A percentile compares a stretch with the other conserved stretches of the same genome.
Conservation (phyloP, 73 alveolate genomes). For the Tetrahymena thermophila region DNA sequence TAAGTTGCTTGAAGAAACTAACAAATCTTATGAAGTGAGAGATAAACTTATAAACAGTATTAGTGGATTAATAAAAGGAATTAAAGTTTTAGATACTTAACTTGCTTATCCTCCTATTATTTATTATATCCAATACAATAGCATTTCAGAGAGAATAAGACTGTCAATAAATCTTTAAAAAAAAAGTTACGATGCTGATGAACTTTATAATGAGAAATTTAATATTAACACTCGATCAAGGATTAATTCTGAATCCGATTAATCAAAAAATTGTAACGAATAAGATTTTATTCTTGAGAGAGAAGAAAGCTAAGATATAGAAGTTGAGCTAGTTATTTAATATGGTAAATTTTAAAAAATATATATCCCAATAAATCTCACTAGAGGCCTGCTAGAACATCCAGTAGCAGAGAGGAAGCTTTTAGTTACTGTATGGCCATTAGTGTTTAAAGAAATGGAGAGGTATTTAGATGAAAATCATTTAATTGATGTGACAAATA, state of each 20-base stretch:
- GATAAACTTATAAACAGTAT: not conserved
- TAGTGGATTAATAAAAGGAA: not conserved
- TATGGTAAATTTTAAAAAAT: not conserved
- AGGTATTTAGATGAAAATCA: not conserved
- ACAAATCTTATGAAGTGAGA: not conserved
- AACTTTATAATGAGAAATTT: not conserved
- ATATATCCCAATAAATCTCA: not conserved
- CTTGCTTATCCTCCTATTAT: not conserved
- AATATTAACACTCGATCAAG: not conserved
- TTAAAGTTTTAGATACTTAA: not conserved
- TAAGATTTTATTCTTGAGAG: not conserved
- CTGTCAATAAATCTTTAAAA: not conserved
- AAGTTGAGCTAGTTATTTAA: not conserved
- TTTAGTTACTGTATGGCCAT: not conserved
- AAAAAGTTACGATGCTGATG: not conserved
- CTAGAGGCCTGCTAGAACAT: not conserved
- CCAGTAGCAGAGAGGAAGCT: not conserved
- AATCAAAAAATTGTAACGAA: not conserved
- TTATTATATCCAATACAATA: not conserved
- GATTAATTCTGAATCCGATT: not conserved
- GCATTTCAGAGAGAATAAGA: not conserved
- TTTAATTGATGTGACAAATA: not conserved
- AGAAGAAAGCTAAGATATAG: not conserved
- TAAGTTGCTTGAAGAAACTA: not conserved
- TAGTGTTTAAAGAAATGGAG: not conserved